Base-by-base conservation (phyloP, 1,284 basidiomycete species). In the Albatrellus sp. region DNA sequence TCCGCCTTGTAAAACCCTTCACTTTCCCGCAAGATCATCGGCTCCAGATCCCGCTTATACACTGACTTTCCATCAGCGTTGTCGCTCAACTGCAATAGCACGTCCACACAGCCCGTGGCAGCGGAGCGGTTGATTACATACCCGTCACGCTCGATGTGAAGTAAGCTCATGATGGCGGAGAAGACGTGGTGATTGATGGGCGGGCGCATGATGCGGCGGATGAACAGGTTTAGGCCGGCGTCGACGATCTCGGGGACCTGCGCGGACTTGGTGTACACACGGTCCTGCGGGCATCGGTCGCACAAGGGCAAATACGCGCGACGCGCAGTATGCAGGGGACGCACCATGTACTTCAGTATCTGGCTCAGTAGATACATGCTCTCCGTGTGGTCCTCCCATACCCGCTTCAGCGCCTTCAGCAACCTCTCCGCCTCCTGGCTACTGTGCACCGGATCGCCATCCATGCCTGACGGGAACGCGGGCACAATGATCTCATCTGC, bases 331-430 rank as follows among this genome's bases (percentile, higher is more conserved):
- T 19, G 16, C 13, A 7, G n/a, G n/a, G 7, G 32, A 61, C 77
- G 54, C 54, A 93, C 94, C 87, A 98, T 94, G 60, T 99, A 99
- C 58, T 89, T 90, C 53, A 98, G 69, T 31, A 99, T 79, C 58
- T 93, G 91, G 33, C 84, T 78, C 47, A 99, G 63, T 60, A 93
- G 91, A 37, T 75, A 72, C 87, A 98, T 90, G 61, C 85, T 91
- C 11, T 82, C 79, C 5, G 73, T 81, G 62, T 98, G 94, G 59
- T 98, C 92, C 49, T 94, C 88, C 94, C 96, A 98, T 1, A 94
- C 85, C 38, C 75, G 74, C 55, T 80, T 77, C 48, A 97, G 56
- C 11, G 89, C 84, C 57, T 86, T 91, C 55, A 98, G 66, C 48
- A 98, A 73, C 39, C 80, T 65, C 58, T 97, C 93, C 1, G 83